A percentile compares a stretch with the other conserved stretches of the same genome.
Evolutionary conservation across 2,329 filamentous ascomycete genomes (phyloP).

Genomic region (Cyclaneusma minus): DNA sequence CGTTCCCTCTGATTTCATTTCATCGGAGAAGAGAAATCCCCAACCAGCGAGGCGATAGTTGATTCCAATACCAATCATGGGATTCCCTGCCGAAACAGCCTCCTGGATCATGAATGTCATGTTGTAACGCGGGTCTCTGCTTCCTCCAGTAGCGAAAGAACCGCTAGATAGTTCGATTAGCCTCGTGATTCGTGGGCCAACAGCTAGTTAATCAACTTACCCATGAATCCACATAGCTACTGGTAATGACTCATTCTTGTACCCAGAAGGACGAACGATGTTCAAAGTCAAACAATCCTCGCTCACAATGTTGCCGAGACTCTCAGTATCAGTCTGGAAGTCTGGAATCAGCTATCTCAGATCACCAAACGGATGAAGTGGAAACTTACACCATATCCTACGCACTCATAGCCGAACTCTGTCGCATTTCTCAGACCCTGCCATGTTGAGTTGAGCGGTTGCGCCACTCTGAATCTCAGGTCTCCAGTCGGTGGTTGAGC

Average conservation of each 20-base stretch:
- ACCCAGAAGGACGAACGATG: slow-evolving; percentile 1
- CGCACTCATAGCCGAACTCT: not conserved
- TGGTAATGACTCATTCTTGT: not conserved
- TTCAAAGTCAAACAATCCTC: slow-evolving; percentile 3
- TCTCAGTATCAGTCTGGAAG: slow-evolving; percentile 8
- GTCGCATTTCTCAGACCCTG: slow-evolving; percentile 1
- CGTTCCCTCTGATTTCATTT: not conserved
- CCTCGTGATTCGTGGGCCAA: no score
- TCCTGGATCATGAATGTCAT: slow-evolving; percentile 10
- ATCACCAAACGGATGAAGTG: no score
- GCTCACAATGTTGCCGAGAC: slow-evolving; percentile 1
- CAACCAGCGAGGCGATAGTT: not conserved
- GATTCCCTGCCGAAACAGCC: no score
- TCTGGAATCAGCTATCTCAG: no score
- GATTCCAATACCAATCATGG: not conserved
- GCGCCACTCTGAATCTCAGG: slow-evolving; percentile 1
- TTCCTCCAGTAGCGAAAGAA: slow-evolving; percentile 21
- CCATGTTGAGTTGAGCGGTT: slow-evolving; percentile 1
- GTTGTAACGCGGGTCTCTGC: slow-evolving; percentile 10
- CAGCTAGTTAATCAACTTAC: no score
- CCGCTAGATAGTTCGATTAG: no score
- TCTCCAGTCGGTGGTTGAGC: slow-evolving; percentile 10
- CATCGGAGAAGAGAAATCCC: not conserved
- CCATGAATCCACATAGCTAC: slow-evolving; percentile 18
- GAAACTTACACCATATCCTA: slow-evolving; percentile 1